Base-by-base conservation (phyloP, 2,329 filamentous ascomycete genomes). In the Cryphonectria nitschkei region DNA sequence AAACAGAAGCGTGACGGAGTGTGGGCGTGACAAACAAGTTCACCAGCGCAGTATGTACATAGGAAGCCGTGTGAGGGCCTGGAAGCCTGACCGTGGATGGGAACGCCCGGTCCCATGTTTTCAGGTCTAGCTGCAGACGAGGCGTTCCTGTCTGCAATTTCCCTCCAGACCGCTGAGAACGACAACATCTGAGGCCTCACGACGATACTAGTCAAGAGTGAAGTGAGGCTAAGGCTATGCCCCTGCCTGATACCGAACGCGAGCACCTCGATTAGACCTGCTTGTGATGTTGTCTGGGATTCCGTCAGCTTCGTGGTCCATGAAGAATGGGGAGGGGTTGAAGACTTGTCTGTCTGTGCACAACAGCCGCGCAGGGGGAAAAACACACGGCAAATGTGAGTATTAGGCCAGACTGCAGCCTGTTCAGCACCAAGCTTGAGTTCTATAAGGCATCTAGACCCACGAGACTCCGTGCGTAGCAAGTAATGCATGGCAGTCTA, bases 81-180 rank as follows among this genome's bases (percentile, higher is more conserved):
- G 19, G 58, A 72, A 32, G 46, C 11, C 34, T 16, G 63, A 13
- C n/a, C 41, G 29, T 52, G 39, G 16, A 69, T 39, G 52, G 37
- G 46, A 56, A 67, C 63, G 67, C 56, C n/a, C 58, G 13, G 34
- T 39, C 19, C 54, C 32, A 69, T 67, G 43, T 26, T 46, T n/a
- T 37, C 58, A 32, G 41, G 68, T 41, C 46, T 60, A 70, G 67
- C 67, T 64, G 63, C 70, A 56, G 67, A 29, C 26, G 61, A 56
- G 56, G 43, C 34, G 62, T 54, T 41, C 32, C 8, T 34, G 29
- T 26, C 16, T 39, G n/a, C 14, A 39, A 61, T 56, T 26, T 19
- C 50, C 37, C 39, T 19, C n/a, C 14, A 32, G 26, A 50, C 26
- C 22, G 43, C 41, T n/a, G 26, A 32, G 52, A 52, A 13, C 16